phyloP scores from a whole-genome alignment of 2,329 filamentous ascomycete genomes.

The Phyllachora maydis region DNA sequence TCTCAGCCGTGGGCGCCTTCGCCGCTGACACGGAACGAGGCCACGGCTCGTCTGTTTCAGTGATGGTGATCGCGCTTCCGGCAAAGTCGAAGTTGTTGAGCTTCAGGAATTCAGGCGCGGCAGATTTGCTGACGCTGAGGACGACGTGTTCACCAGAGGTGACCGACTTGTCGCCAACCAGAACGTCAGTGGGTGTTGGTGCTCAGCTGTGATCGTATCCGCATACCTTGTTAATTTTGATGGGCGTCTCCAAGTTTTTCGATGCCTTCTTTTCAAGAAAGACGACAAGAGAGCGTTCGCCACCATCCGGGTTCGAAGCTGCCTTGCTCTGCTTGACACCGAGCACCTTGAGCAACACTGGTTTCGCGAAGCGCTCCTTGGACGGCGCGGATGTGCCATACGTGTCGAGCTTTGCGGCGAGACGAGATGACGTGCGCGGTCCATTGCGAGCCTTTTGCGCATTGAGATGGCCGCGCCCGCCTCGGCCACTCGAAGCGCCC shows the following conservation, averaged over 20 bases:
- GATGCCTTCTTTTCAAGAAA: constrained; percentile 55
- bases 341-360: constrained; percentile 24
- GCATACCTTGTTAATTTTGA: constrained; percentile 64
- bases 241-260: constrained; percentile 27
- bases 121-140: constrained; percentile 42
- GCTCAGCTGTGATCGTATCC: no score
- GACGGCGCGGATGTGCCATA: no score
- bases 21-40: no score
- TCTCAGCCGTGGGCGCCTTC: no score
- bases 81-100: constrained; percentile 52
- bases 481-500: constrained; percentile 1
- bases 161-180: no score
- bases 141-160: no score
- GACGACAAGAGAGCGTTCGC: constrained; percentile 38
- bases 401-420: constrained; percentile 6
- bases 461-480: background rate
- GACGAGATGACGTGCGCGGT: constrained; percentile 6
- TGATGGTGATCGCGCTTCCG: constrained; percentile 35
- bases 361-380: constrained; percentile 9
- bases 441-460: background rate
- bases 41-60: constrained; percentile 19
- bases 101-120: constrained; percentile 42
- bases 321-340: constrained; percentile 53
- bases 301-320: constrained; percentile 42
- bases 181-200: no score